Evolutionary conservation across 192 early-diverging fungal genomes (phyloP).

Genomic region (Ambispora gerdemannii): DNA sequence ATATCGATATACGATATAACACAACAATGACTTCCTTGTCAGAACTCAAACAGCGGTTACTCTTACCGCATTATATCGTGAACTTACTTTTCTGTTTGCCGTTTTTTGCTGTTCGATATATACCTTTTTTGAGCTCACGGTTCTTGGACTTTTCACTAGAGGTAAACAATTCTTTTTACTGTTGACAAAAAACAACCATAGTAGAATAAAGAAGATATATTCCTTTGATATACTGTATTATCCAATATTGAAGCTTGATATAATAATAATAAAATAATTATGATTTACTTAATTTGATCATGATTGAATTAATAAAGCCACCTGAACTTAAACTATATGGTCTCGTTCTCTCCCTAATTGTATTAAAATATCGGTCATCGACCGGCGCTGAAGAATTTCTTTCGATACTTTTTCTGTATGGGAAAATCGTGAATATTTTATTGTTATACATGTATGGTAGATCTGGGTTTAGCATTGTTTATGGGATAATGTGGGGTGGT

Average conservation of each 20-base stretch:
- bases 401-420: conserved; percentile 19
- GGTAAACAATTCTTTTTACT: conserved; percentile 8
- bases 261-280: neutral
- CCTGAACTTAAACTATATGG: conserved; percentile 18
- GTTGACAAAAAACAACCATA: neutral
- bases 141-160: conserved; percentile 13
- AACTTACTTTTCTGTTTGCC: conserved; percentile 21
- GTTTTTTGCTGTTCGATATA: conserved; percentile 19
- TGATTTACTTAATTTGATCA: neutral
- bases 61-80: conserved; percentile 22
- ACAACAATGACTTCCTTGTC: conserved; percentile 17
- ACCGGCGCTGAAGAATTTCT: conserved; percentile 24
- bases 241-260: neutral
- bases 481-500: conserved; percentile 21
- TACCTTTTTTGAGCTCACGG: neutral
- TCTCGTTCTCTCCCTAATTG: neutral
- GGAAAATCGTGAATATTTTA: conserved; percentile 12
- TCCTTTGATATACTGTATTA: neutral
- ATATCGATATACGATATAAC: too few species aligned
- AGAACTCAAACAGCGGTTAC: conserved; percentile 21
- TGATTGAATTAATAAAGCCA: neutral
- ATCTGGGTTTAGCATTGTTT: neutral
- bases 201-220: too few species aligned
- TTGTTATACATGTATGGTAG: conserved; percentile 27
- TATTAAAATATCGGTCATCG: conserved; percentile 21